These are phyloP conservation scores for Bruguiera sexangula DNA, from an alignment of 345 rosid genomes.

Conservation along the genomic window DNA sequence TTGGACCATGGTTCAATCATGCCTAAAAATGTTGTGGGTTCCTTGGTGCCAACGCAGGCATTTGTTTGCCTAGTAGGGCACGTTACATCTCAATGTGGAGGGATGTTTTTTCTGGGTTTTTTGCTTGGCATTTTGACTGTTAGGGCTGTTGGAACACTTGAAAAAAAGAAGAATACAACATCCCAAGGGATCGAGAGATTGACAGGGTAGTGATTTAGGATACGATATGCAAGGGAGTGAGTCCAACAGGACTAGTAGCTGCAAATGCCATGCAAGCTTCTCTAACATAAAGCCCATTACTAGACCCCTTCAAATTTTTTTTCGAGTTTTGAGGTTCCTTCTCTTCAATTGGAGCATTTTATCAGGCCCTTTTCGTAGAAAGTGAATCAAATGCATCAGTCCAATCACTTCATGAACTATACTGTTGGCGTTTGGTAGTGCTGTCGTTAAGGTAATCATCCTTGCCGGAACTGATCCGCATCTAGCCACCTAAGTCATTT, in stretches of 20 bases:
- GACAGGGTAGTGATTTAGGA: constrained; percentile 15
- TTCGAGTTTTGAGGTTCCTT: background rate
- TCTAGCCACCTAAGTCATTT: too few relatives aligned
- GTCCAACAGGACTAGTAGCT: constrained; percentile 46
- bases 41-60: constrained; percentile 2
- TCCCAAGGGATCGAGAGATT: constrained; percentile 6
- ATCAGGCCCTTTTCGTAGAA: background rate
- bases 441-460: too few relatives aligned
- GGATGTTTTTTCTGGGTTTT: constrained; percentile 22
- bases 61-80: constrained; percentile 14
- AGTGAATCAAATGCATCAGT: too few relatives aligned
- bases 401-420: too few relatives aligned
- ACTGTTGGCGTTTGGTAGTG: too few relatives aligned
- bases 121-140: constrained; percentile 34
- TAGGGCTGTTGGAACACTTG: constrained; percentile 21
- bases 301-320: constrained; percentile 20
- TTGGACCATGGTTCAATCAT: constrained; percentile 88
- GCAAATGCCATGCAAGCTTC: constrained; percentile 34
- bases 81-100: constrained; percentile 22
- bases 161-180: constrained; percentile 24
- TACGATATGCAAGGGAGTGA: constrained; percentile 7
- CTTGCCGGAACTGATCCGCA: too few relatives aligned
- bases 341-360: too few relatives aligned
- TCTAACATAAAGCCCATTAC: constrained; percentile 9
- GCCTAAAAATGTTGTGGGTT: constrained; percentile 17